phyloP scores from a whole-genome alignment of 2,329 filamentous ascomycete species.

The Chaetomiaceae sp. region DNA sequence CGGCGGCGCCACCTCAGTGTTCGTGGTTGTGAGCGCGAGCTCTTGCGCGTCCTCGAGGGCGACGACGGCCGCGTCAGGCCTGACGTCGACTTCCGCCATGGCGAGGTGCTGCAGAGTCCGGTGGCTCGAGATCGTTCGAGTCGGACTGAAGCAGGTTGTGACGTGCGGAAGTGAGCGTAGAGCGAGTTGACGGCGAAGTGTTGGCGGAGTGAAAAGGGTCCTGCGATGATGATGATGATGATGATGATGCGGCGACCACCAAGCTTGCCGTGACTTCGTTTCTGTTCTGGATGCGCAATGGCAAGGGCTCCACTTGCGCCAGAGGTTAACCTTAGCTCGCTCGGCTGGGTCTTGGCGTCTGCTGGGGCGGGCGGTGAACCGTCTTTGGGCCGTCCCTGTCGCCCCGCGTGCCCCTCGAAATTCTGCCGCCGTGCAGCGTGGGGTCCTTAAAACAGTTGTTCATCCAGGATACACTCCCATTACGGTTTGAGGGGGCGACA shows the following conservation, averaged over 20 bases:
- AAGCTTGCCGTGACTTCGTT: too few relatives aligned
- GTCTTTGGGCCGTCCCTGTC: not conserved
- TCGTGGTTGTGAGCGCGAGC: slow-evolving; percentile 33
- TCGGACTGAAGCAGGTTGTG: not conserved
- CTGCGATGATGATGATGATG: too few relatives aligned
- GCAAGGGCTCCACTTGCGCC: too few relatives aligned
- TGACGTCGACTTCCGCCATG: slow-evolving; percentile 25
- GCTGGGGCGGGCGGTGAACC: slow-evolving; percentile 16
- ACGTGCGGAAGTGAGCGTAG: too few relatives aligned
- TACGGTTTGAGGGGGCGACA: too few relatives aligned
- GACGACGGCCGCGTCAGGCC: slow-evolving; percentile 11
- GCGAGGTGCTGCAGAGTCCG: not conserved
- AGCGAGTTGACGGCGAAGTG: too few relatives aligned
- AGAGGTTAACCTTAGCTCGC: too few relatives aligned
- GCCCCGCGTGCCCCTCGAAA: slow-evolving; percentile 21
- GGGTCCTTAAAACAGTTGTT: too few relatives aligned
- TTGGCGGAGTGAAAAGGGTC: not conserved
- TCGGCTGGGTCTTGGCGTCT: not conserved
- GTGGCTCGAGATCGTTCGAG: too few relatives aligned
- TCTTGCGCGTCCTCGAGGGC: slow-evolving; percentile 17
- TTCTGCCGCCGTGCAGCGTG: slow-evolving; percentile 25
- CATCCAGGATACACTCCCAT: too few relatives aligned
- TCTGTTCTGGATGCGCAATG: too few relatives aligned
- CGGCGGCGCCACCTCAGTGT: slow-evolving; percentile 41
- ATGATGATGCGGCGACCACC: not conserved